Evolutionary conservation across 2,329 filamentous ascomycete genomes (phyloP), one percentile per base, ranked within the genome.

Genomic region (Colletotrichum cordylinicola): DNA sequence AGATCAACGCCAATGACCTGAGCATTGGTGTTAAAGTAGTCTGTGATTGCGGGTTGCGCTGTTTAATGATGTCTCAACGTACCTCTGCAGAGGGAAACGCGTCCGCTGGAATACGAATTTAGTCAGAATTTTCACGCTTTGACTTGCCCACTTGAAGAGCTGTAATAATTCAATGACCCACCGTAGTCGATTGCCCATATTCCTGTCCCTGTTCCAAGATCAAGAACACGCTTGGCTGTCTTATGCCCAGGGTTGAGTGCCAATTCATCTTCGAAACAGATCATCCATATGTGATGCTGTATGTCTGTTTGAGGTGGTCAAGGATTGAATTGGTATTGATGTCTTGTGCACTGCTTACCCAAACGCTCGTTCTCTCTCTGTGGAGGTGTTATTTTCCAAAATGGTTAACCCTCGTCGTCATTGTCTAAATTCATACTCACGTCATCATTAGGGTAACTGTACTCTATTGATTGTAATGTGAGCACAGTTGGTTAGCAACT

Each of bases 31-130:
- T 4, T 27, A n/a, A n/a, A n/a, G n/a, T n/a, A n/a, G n/a, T 27
- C 4, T 27, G 4, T 27, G 4, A 27, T 3, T 4, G 3, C 4
- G 4, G 4, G n/a, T n/a, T 27, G 24, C 3, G 4, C 24, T 4
- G 4, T 4, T 27, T 27, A 4, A 3, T 27, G 24, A 4, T 27
- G 3, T 3, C 4, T 27, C 24, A 3, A 4, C 24, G 4, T 27
- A 60, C 56, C 56, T 60, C 56, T 12, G 56, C 56, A 33, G 56
- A 9, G 18, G 56, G 56, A 4, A 60, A 33, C 1, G 56, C 56
- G 18, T 60, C 56, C 15, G 56, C 24, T n/a, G n/a, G n/a, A n/a
- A n/a, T n/a, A n/a, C n/a, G n/a, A n/a, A n/a, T n/a, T n/a, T n/a
- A n/a, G n/a, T n/a, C n/a, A n/a, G n/a, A n/a, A n/a, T n/a, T n/a